Conservation (phyloP, 176 grass and related monocot genomes). For the Pontederia paniculata region DNA sequence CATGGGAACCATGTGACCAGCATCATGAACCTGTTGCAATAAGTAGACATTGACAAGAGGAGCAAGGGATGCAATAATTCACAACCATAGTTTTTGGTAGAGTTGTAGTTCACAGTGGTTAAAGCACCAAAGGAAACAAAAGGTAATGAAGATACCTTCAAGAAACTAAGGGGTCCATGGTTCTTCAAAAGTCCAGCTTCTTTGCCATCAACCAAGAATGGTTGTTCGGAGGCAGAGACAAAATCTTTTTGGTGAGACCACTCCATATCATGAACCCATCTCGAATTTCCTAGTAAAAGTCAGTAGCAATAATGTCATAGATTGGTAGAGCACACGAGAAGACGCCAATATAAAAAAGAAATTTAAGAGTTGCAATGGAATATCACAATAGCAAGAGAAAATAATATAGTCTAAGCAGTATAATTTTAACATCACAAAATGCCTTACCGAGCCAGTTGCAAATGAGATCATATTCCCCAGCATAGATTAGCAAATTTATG, state of each 20-base stretch:
- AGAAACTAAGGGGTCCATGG: slow-evolving; percentile 71
- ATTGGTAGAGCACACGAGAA: not conserved
- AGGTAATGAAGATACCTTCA: slow-evolving; percentile 46
- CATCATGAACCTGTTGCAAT: slow-evolving; percentile 57
- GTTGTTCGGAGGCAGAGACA: slow-evolving; percentile 24
- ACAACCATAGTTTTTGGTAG: not conserved
- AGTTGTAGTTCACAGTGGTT: not conserved
- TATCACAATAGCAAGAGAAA: too few relatives aligned
- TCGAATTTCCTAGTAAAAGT: slow-evolving; percentile 60
- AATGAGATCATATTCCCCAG: slow-evolving; percentile 91
- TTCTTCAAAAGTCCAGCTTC: slow-evolving; percentile 70
- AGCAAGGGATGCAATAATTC: not conserved
- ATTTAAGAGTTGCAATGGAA: too few relatives aligned
- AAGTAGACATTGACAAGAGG: not conserved
- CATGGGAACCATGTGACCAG: slow-evolving; percentile 97
- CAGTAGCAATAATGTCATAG: not conserved
- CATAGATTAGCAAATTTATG: slow-evolving; percentile 84
- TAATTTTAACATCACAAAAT: not conserved
- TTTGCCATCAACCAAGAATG: slow-evolving; percentile 43
- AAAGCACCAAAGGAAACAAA: not conserved
- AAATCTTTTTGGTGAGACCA: slow-evolving; percentile 89
- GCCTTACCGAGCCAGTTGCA: slow-evolving; percentile 95
- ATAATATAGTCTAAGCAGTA: too few relatives aligned
- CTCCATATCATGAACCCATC: slow-evolving; percentile 91
- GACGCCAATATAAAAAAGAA: too few relatives aligned